Evolutionary conservation across 2,329 filamentous ascomycete genomes (phyloP), one percentile per base, ranked within the genome.

Genomic region (Alternaria brassicicola): DNA sequence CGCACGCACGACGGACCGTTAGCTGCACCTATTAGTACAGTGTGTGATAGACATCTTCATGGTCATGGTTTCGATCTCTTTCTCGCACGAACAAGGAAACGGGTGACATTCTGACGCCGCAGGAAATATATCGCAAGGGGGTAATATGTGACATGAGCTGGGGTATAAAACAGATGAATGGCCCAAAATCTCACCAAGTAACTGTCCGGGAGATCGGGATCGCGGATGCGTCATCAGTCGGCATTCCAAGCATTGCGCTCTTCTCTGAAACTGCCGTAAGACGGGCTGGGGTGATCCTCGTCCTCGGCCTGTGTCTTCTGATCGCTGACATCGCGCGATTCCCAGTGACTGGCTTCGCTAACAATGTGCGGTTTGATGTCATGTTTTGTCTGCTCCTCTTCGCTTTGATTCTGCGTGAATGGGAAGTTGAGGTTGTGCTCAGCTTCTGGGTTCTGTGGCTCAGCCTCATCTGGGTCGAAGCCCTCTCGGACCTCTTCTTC

Each of bases 401-500:
- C 75, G 23, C 59, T 61, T 19, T 65, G 61, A 38, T 76, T 76
- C 12, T 80, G 78, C 1, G 70, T 71, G 55, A 82, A 81, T 0
- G 81, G 76, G n/a, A 73, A 74, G 48, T 78, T 73, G 1, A 83
- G 73, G 30, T 80, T 81, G 66, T 83, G 81, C 21, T 71, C 72
- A 7, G 69, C 64, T 49, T 82, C 80, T 1, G 78, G 72, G 46
- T 81, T 76, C 41, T 80, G 76, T 10, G 76, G 70, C 53, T 81
- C 77, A 1, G 78, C 71, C 2, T 76, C 65, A 52, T 84, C 81
- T 4, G 80, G 84, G 50, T 85, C 82, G 67, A 83, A 86, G 5
- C 84, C 85, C 71, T 83, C 80, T 3, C 83, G 78, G 15, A 86
- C 82, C 52, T 81, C 81, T 65, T 85, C 83, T 15, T 78, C 80